Evolutionary conservation across 164 flowering plant genomes (phyloP), one percentile per base, ranked within the genome.

Genomic region (Aristolochia fimbriata): DNA sequence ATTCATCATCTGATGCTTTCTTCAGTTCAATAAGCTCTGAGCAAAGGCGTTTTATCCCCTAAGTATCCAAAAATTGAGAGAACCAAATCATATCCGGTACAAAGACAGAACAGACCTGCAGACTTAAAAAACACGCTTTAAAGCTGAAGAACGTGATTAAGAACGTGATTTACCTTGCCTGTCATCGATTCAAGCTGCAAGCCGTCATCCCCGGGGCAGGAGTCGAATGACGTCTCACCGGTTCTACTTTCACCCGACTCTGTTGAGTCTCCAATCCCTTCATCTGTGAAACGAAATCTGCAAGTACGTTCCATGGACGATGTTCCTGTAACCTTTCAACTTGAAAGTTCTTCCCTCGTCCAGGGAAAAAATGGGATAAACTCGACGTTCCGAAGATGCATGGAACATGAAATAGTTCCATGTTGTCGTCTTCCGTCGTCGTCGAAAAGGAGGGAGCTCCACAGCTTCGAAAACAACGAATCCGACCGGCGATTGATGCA

Each of bases 11-110:
- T 0, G 86, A 80, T 58, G 73, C 81, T 58, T 49, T 75, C 76
- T 84, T 82, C n/a, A 86, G 61, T 68, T 86, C 89, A 22, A 74
- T 59, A 10, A 84, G 80, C 73, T 84, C 87, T 22, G 83, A 78
- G 61, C 93, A 84, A 17, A 82, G 83, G 63, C 68, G 83, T 58
- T 74, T 80, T 45, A 86, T 79, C n/a, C 87, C 89, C 89, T 84
- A 49, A 66, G 17, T 51, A 63, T 17, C 48, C 19, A n/a, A 4
- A 45, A 51, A 7, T 58, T 19, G 33, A 47, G 17, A 31, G 57
- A 16, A 14, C 57, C 47, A 20, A 55, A 25, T 47, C 46, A 37
- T 24, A 17, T 25, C 27, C 33, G 25, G 24, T 30, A 17, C 55
- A 59, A 59, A 16, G 1, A 56, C 17, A n/a, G 27, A 20, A 19